Evolutionary conservation across 2,329 filamentous ascomycete species (phyloP), one percentile per base, ranked within the genome.

Genomic region (Colletotrichum tofieldiae): DNA sequence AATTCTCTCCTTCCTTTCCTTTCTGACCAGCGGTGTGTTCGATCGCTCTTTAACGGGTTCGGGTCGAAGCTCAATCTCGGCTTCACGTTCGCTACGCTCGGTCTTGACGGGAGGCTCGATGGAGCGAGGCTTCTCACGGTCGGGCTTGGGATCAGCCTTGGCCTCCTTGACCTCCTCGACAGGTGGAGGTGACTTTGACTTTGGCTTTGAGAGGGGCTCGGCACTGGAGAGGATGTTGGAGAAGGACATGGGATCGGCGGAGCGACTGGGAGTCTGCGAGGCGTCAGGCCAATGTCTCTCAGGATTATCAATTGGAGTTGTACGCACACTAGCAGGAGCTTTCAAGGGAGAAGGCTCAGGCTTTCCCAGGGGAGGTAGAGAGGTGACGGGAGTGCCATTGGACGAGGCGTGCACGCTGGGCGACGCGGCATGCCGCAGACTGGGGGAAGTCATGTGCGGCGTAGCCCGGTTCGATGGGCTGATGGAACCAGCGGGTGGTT

Each of bases 231-330:
- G 91, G 72, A 98, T 97, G 80, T 95, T 98, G 75, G 94, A 96
- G 79, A 98, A 96, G 6, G 95, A 96, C 95, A 98, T 98, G 65
- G 95, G 93, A 80, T 97, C 93, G 71, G 93, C 92, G 51, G 92
- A 88, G 80, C 95, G 91, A 76, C 90, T 91, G 1, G 93, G 90
- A 61, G 93, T 93, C 89, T 95, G 81, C 29, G 11, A 26, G 2
- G 26, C 11, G 51, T 72, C 8, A 72, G 65, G 20, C 14, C 16
- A 20, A 9, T 20, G 5, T 32, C 41, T 54, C 26, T 23, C 26
- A 58, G 35, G 43, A 32, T 54, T 23, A 1, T 26, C 58, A 51
- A 51, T 58, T 51, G 65, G 14, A 26, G 23, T 12, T 18, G 20
- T 35, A 79, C 81, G 73, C 81, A 84, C 82, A 66, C 79, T 82